Evolutionary conservation across 345 rosid genomes (phyloP).

Genomic region (Erysimum cheiranthoides): DNA sequence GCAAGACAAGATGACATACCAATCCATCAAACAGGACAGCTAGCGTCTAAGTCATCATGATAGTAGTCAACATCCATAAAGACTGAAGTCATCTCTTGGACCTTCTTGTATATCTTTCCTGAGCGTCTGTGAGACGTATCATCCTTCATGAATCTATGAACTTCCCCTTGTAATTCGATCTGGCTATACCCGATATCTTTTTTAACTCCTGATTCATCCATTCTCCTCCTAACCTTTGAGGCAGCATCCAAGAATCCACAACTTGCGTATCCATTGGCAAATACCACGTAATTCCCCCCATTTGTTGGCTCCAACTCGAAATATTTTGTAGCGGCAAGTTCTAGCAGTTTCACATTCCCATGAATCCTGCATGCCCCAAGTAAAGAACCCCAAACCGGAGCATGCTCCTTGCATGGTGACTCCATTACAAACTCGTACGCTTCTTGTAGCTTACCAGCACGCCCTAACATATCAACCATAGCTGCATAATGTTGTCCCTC

Average conservation of each 20-base stretch:
- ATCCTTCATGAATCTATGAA: conserved; percentile 58
- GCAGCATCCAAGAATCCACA: conserved; percentile 69
- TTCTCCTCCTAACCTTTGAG: conserved; percentile 60
- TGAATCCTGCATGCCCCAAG: conserved; percentile 75
- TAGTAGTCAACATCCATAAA: conserved; percentile 56
- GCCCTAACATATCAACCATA: conserved; percentile 72
- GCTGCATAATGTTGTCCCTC: conserved; percentile 70
- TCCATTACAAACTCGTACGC: conserved; percentile 63
- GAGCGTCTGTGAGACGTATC: conserved; percentile 57
- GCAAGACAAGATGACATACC: conserved; percentile 37
- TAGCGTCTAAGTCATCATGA: conserved; percentile 27
- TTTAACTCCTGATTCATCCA: conserved; percentile 55
- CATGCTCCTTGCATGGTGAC: conserved; percentile 63
- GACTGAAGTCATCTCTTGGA: conserved; percentile 52
- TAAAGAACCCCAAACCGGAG: conserved; percentile 72
- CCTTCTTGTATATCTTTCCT: conserved; percentile 54
- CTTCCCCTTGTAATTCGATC: conserved; percentile 65
- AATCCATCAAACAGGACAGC: conserved; percentile 23
- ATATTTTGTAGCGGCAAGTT: conserved; percentile 60
- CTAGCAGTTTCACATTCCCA: conserved; percentile 59
- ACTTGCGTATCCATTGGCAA: conserved; percentile 66
- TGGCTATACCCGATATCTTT: conserved; percentile 76
- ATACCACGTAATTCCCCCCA: conserved; percentile 72
- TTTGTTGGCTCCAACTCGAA: conserved; percentile 64
- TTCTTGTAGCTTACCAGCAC: conserved; percentile 70